Conservation (phyloP, 164 flowering plant species). For the Dillenia suffruticosa region DNA sequence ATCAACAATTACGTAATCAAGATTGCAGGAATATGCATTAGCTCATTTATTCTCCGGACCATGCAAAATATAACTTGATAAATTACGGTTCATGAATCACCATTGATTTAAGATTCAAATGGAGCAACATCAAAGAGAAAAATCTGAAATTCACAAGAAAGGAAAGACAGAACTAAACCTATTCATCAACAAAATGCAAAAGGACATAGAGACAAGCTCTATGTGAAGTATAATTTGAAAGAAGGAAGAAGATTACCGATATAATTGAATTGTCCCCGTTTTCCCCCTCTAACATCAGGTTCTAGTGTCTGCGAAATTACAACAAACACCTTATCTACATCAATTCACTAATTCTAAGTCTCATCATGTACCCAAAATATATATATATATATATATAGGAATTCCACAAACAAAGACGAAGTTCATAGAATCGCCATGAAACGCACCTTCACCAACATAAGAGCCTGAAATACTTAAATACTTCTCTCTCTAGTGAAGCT, state of each 20-base stretch:
- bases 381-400: background rate
- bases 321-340: slow-evolving; percentile 34
- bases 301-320: slow-evolving; percentile 57
- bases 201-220: too few relatives aligned
- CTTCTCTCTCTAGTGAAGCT: slow-evolving; percentile 61
- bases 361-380: background rate
- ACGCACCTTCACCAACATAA: slow-evolving; percentile 75
- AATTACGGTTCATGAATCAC: too few relatives aligned
- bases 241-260: slow-evolving; percentile 39
- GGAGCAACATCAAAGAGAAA: too few relatives aligned
- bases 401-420: background rate
- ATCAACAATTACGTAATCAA: too few relatives aligned
- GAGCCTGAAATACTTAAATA: slow-evolving; percentile 73
- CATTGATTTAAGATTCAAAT: too few relatives aligned
- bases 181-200: too few relatives aligned
- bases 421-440: background rate
- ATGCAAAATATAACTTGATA: too few relatives aligned
- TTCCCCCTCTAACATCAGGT: slow-evolving; percentile 79
- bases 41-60: too few relatives aligned
- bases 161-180: too few relatives aligned
- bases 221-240: background rate
- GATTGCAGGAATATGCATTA: too few relatives aligned
- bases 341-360: too few relatives aligned
- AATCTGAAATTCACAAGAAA: too few relatives aligned
- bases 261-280: slow-evolving; percentile 75